Evolutionary conservation across 2,329 filamentous ascomycete species (phyloP), one percentile per base, ranked within the genome.

Genomic region (Esteya vermicola): DNA sequence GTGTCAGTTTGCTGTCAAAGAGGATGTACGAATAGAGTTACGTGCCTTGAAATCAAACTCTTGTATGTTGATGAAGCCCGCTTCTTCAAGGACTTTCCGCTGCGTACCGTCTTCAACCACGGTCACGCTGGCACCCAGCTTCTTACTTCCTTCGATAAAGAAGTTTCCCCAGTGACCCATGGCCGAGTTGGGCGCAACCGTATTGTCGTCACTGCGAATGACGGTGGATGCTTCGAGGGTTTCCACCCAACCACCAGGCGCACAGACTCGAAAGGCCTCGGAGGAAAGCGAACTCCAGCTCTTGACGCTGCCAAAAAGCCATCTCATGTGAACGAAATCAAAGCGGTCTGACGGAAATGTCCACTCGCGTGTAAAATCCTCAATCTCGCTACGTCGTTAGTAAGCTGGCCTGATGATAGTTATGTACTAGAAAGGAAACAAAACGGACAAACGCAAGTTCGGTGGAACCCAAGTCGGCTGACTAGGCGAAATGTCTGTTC

Each of bases 241-340:
- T 42, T 55, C 52, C 7, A 54, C 22, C 41, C 45, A 54, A 7
- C 65, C 72, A 14, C 72, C 72, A 0, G 72, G 70, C 45, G 66
- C 66, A 30, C 70, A 55, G 41, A 69, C 63, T 37, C 57, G 58
- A 49, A 57, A 69, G 4, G 67, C 54, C 41, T 67, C 65, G 36
- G 56, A 55, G 43, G 74, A 60, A 8, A 75, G 50, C 20, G 62
- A 59, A 30, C 61, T 59, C 51, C 70, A 75, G 44, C 72, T 70
- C 4, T 58, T 52, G 44, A 75, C 63, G 42, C 64, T 63, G 28
- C 73, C 72, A 2, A 64, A 54, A 47, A 76, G 57, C 45, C 69
- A 59, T 35, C 67, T 64, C 4, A 67, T 67, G 51, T 76, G 73
- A 43, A 78, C 65, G 48, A 66, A 75, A 54, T 79, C 73, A 48